phyloP scores from a whole-genome alignment of 805 yeast genomes.

The Ogataea corticis region DNA sequence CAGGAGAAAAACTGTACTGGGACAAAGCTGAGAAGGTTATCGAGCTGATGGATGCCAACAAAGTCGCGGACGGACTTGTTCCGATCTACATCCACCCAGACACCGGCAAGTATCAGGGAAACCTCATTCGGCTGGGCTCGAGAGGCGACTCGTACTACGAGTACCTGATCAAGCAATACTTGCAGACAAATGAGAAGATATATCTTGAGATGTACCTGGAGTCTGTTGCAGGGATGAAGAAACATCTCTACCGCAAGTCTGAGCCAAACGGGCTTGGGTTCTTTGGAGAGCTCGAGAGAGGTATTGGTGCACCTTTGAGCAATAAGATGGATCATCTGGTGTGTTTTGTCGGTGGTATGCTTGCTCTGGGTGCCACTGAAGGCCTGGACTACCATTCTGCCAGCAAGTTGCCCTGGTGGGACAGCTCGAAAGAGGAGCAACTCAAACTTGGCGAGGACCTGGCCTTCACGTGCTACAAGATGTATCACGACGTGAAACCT shows the following conservation, averaged over 20 bases:
- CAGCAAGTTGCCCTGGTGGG: slow-evolving; percentile 56
- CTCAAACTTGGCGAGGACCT: slow-evolving; percentile 71
- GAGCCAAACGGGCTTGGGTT: slow-evolving; percentile 62
- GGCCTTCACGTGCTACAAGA: slow-evolving; percentile 77
- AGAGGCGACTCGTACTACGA: slow-evolving; percentile 95
- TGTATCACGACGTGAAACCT: slow-evolving; percentile 67
- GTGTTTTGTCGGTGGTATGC: slow-evolving; percentile 86
- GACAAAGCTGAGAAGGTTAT: slow-evolving; percentile 72
- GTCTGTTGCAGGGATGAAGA: slow-evolving; percentile 74
- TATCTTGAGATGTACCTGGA: slow-evolving; percentile 77
- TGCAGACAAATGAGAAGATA: slow-evolving; percentile 71
- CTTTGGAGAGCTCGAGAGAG: slow-evolving; percentile 76
- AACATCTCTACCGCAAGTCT: slow-evolving; percentile 60
- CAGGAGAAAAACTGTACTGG: slow-evolving; percentile 83
- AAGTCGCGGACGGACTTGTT: slow-evolving; percentile 71
- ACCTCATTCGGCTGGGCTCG: slow-evolving; percentile 76
- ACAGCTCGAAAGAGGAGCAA: slow-evolving; percentile 56
- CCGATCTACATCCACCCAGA: slow-evolving; percentile 81
- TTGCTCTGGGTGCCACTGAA: slow-evolving; percentile 86
- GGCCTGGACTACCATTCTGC: slow-evolving; percentile 64
- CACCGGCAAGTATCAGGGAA: slow-evolving; percentile 66
- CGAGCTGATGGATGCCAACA: slow-evolving; percentile 63
- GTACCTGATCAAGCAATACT: slow-evolving; percentile 79
- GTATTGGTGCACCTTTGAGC: slow-evolving; percentile 59
- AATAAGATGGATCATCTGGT: slow-evolving; percentile 91